phyloP scores from a whole-genome alignment of 73 alveolate genomes.

The Tetrahymena elliotti region DNA sequence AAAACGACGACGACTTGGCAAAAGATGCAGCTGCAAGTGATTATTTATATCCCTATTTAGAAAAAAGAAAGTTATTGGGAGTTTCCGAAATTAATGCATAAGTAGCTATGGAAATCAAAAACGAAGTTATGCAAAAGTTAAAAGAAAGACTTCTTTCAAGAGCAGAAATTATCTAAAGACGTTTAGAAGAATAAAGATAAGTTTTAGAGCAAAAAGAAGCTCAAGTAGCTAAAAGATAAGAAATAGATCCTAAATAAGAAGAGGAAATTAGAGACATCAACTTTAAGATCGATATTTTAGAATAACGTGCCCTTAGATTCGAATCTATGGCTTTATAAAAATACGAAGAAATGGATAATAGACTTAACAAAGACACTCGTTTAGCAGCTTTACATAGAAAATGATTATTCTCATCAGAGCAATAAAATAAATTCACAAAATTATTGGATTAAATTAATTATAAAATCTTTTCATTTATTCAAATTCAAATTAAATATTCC shows the following conservation, averaged over 20 bases:
- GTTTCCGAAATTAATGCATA: constrained; percentile 42
- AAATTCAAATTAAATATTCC: too few species aligned
- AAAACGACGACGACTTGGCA: constrained; percentile 57
- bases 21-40: constrained; percentile 59
- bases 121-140: constrained; percentile 64
- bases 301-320: constrained; percentile 43
- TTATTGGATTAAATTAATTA: too few species aligned
- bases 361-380: constrained; percentile 26
- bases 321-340: constrained; percentile 35
- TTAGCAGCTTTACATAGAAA: constrained; percentile 23
- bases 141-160: constrained; percentile 72
- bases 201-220: constrained; percentile 53
- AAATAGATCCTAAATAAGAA: constrained; percentile 8
- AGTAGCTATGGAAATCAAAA: constrained; percentile 68
- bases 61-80: constrained; percentile 48
- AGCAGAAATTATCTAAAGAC: constrained; percentile 66
- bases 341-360: constrained; percentile 42
- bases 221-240: constrained; percentile 8
- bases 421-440: not conserved
- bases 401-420: not conserved
- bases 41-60: constrained; percentile 63
- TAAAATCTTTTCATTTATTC: too few species aligned
- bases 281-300: constrained; percentile 35
- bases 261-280: constrained; percentile 16
- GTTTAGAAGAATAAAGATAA: constrained; percentile 67